Base-by-base conservation (phyloP, 345 rosid species). In the Aquilaria yunnanensis region DNA sequence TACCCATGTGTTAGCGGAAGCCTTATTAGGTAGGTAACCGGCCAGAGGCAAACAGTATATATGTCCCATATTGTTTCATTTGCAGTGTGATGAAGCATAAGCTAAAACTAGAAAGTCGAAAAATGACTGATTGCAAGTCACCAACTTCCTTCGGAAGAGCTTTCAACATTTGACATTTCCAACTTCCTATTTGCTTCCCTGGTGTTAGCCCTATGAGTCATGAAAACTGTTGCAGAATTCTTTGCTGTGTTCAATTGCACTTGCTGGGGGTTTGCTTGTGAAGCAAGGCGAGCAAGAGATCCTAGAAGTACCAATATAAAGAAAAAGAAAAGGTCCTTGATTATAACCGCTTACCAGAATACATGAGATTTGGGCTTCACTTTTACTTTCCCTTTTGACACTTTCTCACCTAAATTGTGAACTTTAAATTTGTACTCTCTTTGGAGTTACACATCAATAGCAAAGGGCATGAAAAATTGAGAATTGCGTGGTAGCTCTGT, bases 261-360 rank as follows among this genome's bases (percentile, higher is more conserved):
- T 52, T 61, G 59, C 32, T 50, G 37, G 62, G 63, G 73, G 77
- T 74, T 77, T 75, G 75, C 73, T 71, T 71, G 71, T 41, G 65
- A 72, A 71, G 73, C 85, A 83, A 75, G 65, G 70, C 8, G 64
- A 66, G 43, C 8, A 9, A 56, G 57, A 60, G 62, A 4, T 52
- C 61, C 47, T 51, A 32, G 49, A 32, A 54, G 29, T 58, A 63
- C 55, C 47, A 74, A 64, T 47, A 57, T 47, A 66, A 73, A 75
- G 70, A 56, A 75, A 78, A 79, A 69, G 70, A 64, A 59, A 73
- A 70, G 55, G 67, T 57, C n/a, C 23, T 9, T 57, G 84, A 77
- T 67, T 61, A 58, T 60, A 64, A 83, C 79, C 68, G 49, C 72
- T 69, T 61, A 73, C 87, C 87, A 62, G 74, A 81, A 66, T 65